Percentiles rank a stretch among this genome's conserved stretches.
phyloP scores from a whole-genome alignment of 345 rosid genomes.

The thale cress (Arabidopsis thaliana) region TAIR10.1 NC_003076.8:2314501-2315000 shows the following conservation, averaged over 20 bases:
- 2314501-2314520: constrained; percentile 41
- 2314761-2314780: neutral
- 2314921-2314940: neutral
- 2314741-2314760: neutral
- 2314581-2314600: neutral
- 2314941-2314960: constrained; percentile 31
- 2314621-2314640: neutral
- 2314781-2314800: neutral
- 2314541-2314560: neutral
- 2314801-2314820: too few relatives aligned
- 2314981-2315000: constrained; percentile 28
- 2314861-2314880: neutral
- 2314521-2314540: constrained; percentile 6
- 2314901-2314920: constrained; percentile 8
- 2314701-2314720: neutral
- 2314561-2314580: neutral
- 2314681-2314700: too few relatives aligned
- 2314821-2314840: neutral
- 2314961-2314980: constrained; percentile 35
- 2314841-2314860: neutral
- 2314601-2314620: neutral
- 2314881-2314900: neutral
- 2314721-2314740: neutral
- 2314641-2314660: neutral
- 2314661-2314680: neutral